A percentile compares a stretch with the other conserved stretches of the same genome.
These are phyloP conservation scores for Debaryomyces subglobosus DNA, from an alignment of 1,139 yeast species.

Conservation along the genomic window DNA sequence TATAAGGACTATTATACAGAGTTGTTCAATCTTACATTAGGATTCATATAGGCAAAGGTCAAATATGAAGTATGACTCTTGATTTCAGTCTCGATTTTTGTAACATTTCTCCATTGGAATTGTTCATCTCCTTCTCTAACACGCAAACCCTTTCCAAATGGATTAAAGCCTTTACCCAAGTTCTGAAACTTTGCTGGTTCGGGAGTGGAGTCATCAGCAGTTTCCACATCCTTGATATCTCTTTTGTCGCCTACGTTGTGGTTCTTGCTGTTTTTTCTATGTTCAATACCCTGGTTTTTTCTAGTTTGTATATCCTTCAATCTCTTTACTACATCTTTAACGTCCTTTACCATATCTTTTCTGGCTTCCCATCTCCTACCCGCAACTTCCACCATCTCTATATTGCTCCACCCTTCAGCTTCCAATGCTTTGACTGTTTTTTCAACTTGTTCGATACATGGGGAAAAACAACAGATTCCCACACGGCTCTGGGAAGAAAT, in stretches of 20 bases:
- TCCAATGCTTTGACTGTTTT: slow-evolving; percentile 78
- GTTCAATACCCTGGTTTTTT: slow-evolving; percentile 73
- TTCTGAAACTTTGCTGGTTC: slow-evolving; percentile 29
- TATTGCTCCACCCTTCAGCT: slow-evolving; percentile 78
- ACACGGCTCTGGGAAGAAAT: slow-evolving; percentile 57
- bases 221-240: slow-evolving; percentile 17
- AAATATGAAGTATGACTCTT: slow-evolving; percentile 94
- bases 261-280: slow-evolving; percentile 43
- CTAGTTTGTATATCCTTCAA: slow-evolving; percentile 79
- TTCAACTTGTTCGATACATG: slow-evolving; percentile 96
- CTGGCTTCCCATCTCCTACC: slow-evolving; percentile 90
- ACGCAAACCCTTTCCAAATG: slow-evolving; percentile 84
- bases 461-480: slow-evolving; percentile 91
- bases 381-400: slow-evolving; percentile 92
- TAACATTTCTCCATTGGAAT: slow-evolving; percentile 80
- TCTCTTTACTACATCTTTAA: slow-evolving; percentile 80
- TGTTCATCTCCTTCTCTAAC: slow-evolving; percentile 84
- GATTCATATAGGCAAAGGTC: slow-evolving; percentile 73
- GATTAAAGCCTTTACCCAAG: slow-evolving; percentile 69
- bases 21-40: slow-evolving; percentile 14
- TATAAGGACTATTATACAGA: slow-evolving; percentile 6
- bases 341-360: slow-evolving; percentile 80
- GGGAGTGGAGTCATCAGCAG: slow-evolving; percentile 14
- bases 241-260: slow-evolving; percentile 22
- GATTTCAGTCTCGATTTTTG: slow-evolving; percentile 80